Conservation (phyloP, 2,329 filamentous ascomycete genomes). For the Hypomyces rosellus region DNA sequence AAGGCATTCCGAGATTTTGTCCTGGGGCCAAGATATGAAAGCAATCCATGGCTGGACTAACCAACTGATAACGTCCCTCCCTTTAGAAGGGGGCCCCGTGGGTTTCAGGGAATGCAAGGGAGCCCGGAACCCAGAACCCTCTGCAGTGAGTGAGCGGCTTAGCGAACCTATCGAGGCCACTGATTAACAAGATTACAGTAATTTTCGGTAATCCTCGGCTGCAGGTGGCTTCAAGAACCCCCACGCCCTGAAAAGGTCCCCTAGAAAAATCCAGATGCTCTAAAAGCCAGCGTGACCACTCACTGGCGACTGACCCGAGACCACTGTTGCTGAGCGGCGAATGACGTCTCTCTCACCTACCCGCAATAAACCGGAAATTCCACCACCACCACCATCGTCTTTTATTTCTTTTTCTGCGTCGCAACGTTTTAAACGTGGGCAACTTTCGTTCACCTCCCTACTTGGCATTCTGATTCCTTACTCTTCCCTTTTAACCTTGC, state of each 20-base stretch:
- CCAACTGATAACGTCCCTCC: too few species aligned
- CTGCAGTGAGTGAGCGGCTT: too few species aligned
- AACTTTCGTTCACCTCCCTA: not conserved
- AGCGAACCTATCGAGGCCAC: too few species aligned
- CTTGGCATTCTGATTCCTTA: not conserved
- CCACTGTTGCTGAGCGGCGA: not conserved
- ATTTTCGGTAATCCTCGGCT: slow-evolving; percentile 17
- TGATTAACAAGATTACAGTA: not conserved
- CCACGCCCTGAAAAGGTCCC: slow-evolving; percentile 3
- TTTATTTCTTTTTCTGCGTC: not conserved
- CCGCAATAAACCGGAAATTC: slow-evolving; percentile 4
- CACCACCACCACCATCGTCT: not conserved
- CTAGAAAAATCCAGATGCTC: not conserved
- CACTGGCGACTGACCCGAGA: not conserved
- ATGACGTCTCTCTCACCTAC: slow-evolving; percentile 5
- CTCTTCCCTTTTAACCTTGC: too few species aligned
- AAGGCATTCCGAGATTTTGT: too few species aligned
- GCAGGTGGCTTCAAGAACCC: not conserved
- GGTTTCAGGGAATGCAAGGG: too few species aligned
- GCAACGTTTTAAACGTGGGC: not conserved
- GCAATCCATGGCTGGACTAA: too few species aligned
- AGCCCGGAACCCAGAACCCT: too few species aligned
- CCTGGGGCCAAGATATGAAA: too few species aligned
- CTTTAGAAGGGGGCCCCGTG: too few species aligned
- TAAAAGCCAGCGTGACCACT: slow-evolving; percentile 4